phyloP scores from a whole-genome alignment of 1,139 yeast species.

The Geotrichum histeridarum region DNA sequence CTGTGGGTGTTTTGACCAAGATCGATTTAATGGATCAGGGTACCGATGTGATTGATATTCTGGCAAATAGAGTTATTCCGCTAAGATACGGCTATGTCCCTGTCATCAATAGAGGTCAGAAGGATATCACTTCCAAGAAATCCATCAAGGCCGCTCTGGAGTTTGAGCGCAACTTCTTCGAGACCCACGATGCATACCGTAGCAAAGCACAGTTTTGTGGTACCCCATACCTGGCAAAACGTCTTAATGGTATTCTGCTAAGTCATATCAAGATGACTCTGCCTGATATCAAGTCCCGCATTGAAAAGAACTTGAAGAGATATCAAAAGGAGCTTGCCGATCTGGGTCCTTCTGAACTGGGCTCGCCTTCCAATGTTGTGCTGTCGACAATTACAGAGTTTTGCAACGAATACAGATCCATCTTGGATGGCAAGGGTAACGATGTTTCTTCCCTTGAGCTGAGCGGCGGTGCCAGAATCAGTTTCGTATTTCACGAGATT shows the following conservation, averaged over 20 bases:
- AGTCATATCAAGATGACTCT: slow-evolving; percentile 91
- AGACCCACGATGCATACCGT: slow-evolving; percentile 90
- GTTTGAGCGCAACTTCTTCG: slow-evolving; percentile 76
- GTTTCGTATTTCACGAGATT: slow-evolving; percentile 95
- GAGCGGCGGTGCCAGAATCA: slow-evolving; percentile 96
- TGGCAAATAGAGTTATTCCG: slow-evolving; percentile 94
- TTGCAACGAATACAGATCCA: slow-evolving; percentile 84
- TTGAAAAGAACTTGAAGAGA: slow-evolving; percentile 83
- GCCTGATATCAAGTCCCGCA: slow-evolving; percentile 90
- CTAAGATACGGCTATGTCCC: slow-evolving; percentile 95
- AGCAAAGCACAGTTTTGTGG: slow-evolving; percentile 92
- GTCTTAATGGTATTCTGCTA: slow-evolving; percentile 79
- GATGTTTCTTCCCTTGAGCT: slow-evolving; percentile 79
- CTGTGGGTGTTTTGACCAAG: slow-evolving; percentile 94
- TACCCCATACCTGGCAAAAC: slow-evolving; percentile 94
- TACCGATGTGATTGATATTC: slow-evolving; percentile 94
- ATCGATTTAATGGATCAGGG: slow-evolving; percentile 98
- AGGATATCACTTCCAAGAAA: slow-evolving; percentile 82
- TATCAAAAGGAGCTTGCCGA: slow-evolving; percentile 72
- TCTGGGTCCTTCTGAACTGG: slow-evolving; percentile 73
- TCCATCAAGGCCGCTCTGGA: slow-evolving; percentile 84
- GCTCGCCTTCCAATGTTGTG: slow-evolving; percentile 84
- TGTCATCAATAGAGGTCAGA: slow-evolving; percentile 96
- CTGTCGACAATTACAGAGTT: slow-evolving; percentile 91
- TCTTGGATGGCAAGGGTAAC: slow-evolving; percentile 87